Evolutionary conservation across 192 early-diverging fungal species (phyloP).

Genomic region (Coemansia sp.): DNA sequence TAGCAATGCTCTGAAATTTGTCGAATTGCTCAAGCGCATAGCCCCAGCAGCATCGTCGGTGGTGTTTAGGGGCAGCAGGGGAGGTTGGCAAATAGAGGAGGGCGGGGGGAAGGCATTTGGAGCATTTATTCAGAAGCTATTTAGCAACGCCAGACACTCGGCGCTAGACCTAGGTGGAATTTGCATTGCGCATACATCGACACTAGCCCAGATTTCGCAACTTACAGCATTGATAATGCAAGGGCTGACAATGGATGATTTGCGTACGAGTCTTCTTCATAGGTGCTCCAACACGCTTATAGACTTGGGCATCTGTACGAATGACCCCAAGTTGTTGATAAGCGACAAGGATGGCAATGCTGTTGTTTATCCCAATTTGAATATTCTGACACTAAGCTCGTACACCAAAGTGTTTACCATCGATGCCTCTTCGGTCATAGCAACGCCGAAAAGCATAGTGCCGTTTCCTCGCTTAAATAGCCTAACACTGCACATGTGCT

Average conservation of each 20-base stretch:
- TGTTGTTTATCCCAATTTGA: constrained; percentile 4
- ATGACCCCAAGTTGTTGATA: neutral
- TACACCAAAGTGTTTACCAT: no score
- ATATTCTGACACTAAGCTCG: neutral
- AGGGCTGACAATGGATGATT: neutral
- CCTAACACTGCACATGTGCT: neutral
- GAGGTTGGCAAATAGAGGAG: neutral
- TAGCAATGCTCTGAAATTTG: neutral
- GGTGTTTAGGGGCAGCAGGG: neutral
- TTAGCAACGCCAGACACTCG: neutral
- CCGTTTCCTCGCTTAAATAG: neutral
- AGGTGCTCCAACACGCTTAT: neutral
- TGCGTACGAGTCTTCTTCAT: neutral
- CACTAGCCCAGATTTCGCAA: neutral
- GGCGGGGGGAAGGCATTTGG: neutral
- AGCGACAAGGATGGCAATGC: neutral
- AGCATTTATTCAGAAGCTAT: neutral
- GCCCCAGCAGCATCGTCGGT: neutral
- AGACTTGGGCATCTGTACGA: neutral
- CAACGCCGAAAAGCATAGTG: neutral
- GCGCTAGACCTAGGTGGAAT: neutral
- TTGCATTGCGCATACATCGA: neutral
- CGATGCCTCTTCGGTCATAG: no score
- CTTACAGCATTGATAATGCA: neutral
- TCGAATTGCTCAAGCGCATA: neutral